Evolutionary conservation across 805 yeast genomes (phyloP).

Genomic region (Starmerella sirachaensis): DNA sequence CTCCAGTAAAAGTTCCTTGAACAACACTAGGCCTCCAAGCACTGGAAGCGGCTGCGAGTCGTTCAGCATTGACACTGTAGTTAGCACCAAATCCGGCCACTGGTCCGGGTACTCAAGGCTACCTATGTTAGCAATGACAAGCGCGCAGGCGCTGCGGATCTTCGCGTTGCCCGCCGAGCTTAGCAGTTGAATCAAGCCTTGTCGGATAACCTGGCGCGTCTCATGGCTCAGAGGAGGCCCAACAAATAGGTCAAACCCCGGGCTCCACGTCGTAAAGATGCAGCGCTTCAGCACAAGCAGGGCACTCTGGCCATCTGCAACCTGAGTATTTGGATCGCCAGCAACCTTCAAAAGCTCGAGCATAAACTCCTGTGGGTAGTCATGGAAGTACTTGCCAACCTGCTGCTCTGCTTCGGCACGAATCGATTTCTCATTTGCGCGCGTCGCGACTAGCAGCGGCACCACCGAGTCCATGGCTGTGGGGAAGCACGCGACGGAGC

Average conservation of each 20-base stretch:
- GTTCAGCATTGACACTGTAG: conserved; percentile 25
- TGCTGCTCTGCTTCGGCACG: conserved; percentile 13
- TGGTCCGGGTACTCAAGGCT: conserved; percentile 90
- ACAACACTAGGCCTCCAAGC: conserved; percentile 24
- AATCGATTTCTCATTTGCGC: conserved; percentile 8
- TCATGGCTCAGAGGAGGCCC: conserved; percentile 53
- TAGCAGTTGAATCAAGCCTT: conserved; percentile 39
- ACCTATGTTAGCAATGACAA: conserved; percentile 72
- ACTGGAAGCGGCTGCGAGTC: conserved; percentile 36
- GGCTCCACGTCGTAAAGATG: conserved; percentile 68
- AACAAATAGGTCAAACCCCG: conserved; percentile 61
- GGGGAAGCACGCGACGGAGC: too few relatives aligned
- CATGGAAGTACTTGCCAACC: conserved; percentile 2
- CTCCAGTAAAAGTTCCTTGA: conserved; percentile 71
- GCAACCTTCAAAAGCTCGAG: conserved; percentile 14
- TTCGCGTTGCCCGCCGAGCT: conserved; percentile 34
- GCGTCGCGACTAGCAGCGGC: conserved; percentile 13
- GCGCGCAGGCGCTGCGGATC: conserved; percentile 53
- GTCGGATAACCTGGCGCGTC: conserved; percentile 41
- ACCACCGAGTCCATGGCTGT: conserved; percentile 6
- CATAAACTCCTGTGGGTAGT: conserved; percentile 13
- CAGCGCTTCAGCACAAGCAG: conserved; percentile 54
- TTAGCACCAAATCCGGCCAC: conserved; percentile 58
- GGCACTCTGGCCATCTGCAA: conserved; percentile 39
- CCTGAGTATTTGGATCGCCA: conserved; percentile 7